Evolutionary conservation across 371 early-diverging fungal genomes (phyloP).

Genomic region (Actinomucor elegans): DNA sequence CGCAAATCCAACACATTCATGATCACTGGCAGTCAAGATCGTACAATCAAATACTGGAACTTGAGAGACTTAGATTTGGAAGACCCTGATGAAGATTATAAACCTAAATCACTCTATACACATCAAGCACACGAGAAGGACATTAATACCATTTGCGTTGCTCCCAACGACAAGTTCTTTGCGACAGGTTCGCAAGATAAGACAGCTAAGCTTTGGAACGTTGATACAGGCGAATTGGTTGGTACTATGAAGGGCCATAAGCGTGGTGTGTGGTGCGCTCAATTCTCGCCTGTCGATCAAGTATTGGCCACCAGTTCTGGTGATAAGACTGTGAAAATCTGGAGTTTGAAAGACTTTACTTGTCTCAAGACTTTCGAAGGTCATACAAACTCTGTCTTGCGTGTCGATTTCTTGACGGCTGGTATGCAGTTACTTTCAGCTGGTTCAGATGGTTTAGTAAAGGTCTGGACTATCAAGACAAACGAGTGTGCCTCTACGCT

Average conservation of each 20-base stretch:
- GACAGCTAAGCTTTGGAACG: slow-evolving; percentile 92
- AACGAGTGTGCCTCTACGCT: slow-evolving; percentile 87
- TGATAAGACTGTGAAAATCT: slow-evolving; percentile 93
- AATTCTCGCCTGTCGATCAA: slow-evolving; percentile 90
- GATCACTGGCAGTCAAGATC: slow-evolving; percentile 89
- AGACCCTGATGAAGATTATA: slow-evolving; percentile 40
- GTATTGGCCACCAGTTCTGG: slow-evolving; percentile 88
- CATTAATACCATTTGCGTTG: slow-evolving; percentile 91
- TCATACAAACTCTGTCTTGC: slow-evolving; percentile 91
- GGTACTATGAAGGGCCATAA: slow-evolving; percentile 92
- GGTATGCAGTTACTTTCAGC: slow-evolving; percentile 88
- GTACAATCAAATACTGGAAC: slow-evolving; percentile 95
- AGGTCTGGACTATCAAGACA: slow-evolving; percentile 92
- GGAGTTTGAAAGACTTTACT: slow-evolving; percentile 85
- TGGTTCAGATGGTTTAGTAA: slow-evolving; percentile 92
- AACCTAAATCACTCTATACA: slow-evolving; percentile 76
- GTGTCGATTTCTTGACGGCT: slow-evolving; percentile 78
- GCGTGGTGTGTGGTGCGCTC: slow-evolving; percentile 93
- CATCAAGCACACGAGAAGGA: slow-evolving; percentile 97
- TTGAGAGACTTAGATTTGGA: slow-evolving; percentile 51
- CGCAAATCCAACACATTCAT: slow-evolving; percentile 66
- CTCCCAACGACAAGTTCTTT: slow-evolving; percentile 91
- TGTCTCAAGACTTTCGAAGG: slow-evolving; percentile 97
- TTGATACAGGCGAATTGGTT: slow-evolving; percentile 78
- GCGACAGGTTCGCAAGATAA: slow-evolving; percentile 98